A percentile compares a stretch with the other conserved stretches of the same genome.
Conservation (phyloP, 1,139 yeast genomes). For the Magnusiomyces tetraspermus region DNA sequence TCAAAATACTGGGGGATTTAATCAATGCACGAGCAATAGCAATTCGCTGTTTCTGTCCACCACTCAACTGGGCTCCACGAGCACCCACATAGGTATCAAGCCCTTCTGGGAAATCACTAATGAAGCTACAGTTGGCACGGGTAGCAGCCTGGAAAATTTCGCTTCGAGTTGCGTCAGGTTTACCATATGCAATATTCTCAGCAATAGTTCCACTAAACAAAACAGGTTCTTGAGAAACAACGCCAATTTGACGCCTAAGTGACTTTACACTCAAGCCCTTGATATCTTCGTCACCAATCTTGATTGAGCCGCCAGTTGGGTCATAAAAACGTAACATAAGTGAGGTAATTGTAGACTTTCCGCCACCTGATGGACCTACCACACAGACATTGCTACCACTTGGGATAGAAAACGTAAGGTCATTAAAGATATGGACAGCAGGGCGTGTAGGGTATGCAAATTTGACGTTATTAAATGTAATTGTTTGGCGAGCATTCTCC, state of each 20-base stretch:
- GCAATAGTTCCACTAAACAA: conserved; percentile 81
- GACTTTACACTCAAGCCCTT: conserved; percentile 61
- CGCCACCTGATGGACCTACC: too few species aligned
- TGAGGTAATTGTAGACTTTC: conserved; percentile 84
- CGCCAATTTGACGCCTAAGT: conserved; percentile 65
- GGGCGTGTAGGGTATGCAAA: conserved; percentile 88
- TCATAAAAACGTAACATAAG: conserved; percentile 73
- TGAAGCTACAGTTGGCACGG: conserved; percentile 73
- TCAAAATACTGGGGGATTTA: conserved; percentile 59
- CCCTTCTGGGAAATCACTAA: conserved; percentile 66
- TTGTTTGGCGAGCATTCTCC: conserved; percentile 39
- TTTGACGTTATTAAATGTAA: conserved; percentile 55
- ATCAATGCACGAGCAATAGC: conserved; percentile 77
- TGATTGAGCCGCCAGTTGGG: conserved; percentile 56
- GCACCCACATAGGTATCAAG: conserved; percentile 82
- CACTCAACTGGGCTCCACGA: conserved; percentile 76
- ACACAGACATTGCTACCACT: too few species aligned
- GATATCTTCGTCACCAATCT: conserved; percentile 63
- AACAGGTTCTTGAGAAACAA: conserved; percentile 93
- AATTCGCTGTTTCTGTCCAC: conserved; percentile 71
- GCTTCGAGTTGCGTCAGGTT: conserved; percentile 46
- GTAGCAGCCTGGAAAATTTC: conserved; percentile 64
- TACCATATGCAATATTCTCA: conserved; percentile 75
- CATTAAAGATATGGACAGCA: conserved; percentile 55
- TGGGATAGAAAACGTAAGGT: conserved; percentile 55